A percentile compares a stretch with the other conserved stretches of the same genome.
phyloP scores from a whole-genome alignment of 2,329 filamentous ascomycete species.

The Teratosphaeria pseudoeucalypti region DNA sequence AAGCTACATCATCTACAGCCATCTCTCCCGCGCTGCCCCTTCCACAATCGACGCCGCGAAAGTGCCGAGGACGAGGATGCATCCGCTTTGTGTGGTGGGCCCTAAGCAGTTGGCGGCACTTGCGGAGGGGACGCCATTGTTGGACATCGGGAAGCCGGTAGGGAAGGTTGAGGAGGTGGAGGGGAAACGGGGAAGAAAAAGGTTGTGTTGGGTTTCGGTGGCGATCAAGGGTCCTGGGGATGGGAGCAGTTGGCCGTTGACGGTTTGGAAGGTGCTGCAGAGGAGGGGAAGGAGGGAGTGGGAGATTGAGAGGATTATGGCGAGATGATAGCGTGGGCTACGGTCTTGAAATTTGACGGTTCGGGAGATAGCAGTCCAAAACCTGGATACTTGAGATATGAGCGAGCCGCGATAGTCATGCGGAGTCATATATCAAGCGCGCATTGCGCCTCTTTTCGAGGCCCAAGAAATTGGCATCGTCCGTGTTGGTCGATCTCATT shows the following conservation, averaged over 20 bases:
- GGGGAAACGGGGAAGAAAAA: conserved; percentile 28
- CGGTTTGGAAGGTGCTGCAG: conserved; percentile 75
- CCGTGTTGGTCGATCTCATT: too few species aligned
- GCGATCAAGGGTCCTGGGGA: conserved; percentile 40
- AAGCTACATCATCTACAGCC: conserved; percentile 76
- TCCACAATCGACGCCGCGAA: conserved; percentile 39
- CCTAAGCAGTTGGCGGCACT: conserved; percentile 63
- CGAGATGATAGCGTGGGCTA: conserved; percentile 1
- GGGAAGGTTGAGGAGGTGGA: conserved; percentile 56
- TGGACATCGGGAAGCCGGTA: conserved; percentile 81
- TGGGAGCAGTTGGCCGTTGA: conserved; percentile 38
- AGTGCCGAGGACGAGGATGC: conserved; percentile 69
- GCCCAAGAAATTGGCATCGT: too few species aligned
- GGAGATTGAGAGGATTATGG: conserved; percentile 51
- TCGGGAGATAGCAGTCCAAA: too few species aligned
- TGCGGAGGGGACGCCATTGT: conserved; percentile 72
- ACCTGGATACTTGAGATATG: too few species aligned
- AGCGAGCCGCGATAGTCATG: too few species aligned
- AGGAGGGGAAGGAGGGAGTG: conserved; percentile 64
- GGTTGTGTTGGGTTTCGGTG: conserved; percentile 64
- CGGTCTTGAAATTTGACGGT: too few species aligned
- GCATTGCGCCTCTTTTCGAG: too few species aligned
- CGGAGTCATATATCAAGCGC: too few species aligned
- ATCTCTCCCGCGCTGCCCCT: conserved; percentile 61
- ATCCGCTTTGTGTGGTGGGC: conserved; percentile 64